Evolutionary conservation across 495 filamentous ascomycete genomes (phyloP).

Genomic region (Penicillium waksmanii): DNA sequence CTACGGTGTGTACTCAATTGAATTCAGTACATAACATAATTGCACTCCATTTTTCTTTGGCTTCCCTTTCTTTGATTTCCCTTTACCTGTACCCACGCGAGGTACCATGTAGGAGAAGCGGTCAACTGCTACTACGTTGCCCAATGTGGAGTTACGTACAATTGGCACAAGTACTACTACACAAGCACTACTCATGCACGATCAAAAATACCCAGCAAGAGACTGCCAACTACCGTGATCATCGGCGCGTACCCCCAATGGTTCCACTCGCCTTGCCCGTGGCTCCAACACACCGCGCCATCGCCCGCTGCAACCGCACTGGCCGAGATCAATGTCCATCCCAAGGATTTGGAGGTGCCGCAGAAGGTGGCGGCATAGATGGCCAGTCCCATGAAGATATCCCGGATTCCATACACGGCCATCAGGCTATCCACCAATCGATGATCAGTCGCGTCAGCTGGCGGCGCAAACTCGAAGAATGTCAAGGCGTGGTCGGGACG

Average conservation of each 20-base stretch:
- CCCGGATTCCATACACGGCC: conserved; percentile 53
- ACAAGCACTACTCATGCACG: conserved; percentile 9
- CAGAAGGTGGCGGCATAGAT: conserved; percentile 42
- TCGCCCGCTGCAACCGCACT: conserved; percentile 51
- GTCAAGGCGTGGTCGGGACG: conserved; percentile 47
- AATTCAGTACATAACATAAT: no score
- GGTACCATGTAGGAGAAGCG: not conserved
- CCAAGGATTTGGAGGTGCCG: conserved; percentile 45
- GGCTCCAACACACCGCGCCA: conserved; percentile 45
- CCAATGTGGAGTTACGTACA: conserved; percentile 20
- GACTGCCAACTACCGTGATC: conserved; percentile 36
- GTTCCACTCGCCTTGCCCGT: conserved; percentile 53
- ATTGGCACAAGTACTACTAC: conserved; percentile 19
- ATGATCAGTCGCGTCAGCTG: conserved; percentile 32
- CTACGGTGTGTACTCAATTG: no score
- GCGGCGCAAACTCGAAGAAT: conserved; percentile 49
- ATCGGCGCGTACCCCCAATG: conserved; percentile 60
- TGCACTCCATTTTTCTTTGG: no score
- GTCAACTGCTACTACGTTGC: conserved; percentile 1
- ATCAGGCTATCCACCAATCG: conserved; percentile 45
- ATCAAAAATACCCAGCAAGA: conserved; percentile 30
- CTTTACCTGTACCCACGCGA: not conserved
- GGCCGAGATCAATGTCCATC: conserved; percentile 50
- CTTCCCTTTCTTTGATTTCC: not conserved
- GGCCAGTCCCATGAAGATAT: conserved; percentile 58